A percentile compares a stretch with the other conserved stretches of the same genome.
phyloP scores from a whole-genome alignment of 352 stramenopile genomes.

The Globisporangium nagaii region DNA sequence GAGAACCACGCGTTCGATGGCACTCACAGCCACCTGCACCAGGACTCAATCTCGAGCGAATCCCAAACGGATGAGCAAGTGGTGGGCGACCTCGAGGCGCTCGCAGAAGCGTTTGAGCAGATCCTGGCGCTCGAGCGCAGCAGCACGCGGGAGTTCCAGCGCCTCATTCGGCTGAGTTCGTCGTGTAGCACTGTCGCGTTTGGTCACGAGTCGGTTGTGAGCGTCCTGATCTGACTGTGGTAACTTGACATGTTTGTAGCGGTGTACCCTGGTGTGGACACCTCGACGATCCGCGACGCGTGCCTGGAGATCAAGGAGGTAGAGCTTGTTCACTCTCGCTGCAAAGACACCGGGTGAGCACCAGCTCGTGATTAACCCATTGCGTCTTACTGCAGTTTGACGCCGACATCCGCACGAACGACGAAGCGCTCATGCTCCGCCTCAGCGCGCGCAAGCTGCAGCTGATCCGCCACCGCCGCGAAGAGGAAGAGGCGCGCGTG shows the following conservation, averaged over 20 bases:
- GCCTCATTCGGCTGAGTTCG: constrained; percentile 10
- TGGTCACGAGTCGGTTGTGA: not conserved
- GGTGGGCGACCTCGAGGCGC: not conserved
- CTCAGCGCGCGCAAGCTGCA: constrained; percentile 14
- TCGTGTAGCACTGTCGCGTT: not conserved
- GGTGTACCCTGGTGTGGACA: constrained; percentile 7
- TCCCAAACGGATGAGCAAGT: not conserved
- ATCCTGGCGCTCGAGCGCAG: constrained; percentile 7
- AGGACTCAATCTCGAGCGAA: not conserved
- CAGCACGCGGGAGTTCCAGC: constrained; percentile 8
- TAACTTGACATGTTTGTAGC: not conserved
- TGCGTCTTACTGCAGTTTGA: not conserved
- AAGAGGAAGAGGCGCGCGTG: constrained; percentile 4
- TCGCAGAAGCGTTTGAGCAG: not conserved
- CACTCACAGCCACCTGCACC: not conserved
- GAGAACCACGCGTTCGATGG: not conserved
- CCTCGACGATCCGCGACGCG: not conserved
- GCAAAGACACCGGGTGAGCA: too few relatives aligned
- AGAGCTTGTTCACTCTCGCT: not conserved
- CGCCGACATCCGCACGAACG: constrained; percentile 8
- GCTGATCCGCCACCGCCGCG: constrained; percentile 6
- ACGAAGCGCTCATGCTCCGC: constrained; percentile 7
- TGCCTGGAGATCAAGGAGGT: constrained; percentile 10
- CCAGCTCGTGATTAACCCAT: not conserved
- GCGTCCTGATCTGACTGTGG: not conserved